Conservation (phyloP, 2,329 filamentous ascomycete genomes). For the Aspergillus sp. region DNA sequence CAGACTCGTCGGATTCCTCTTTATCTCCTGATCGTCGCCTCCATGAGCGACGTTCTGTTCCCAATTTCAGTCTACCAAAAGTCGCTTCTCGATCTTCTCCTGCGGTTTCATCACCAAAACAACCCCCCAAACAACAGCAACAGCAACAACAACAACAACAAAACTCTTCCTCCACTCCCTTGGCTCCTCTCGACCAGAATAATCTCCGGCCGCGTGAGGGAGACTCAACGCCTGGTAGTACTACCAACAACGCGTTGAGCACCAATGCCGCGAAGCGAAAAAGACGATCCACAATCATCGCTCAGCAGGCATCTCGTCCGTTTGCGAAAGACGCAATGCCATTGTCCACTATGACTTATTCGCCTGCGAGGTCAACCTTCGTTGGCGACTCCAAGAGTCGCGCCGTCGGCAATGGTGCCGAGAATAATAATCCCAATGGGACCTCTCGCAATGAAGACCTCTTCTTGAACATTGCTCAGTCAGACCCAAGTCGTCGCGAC, state of each 20-base stretch:
- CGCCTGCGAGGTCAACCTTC: slow-evolving; percentile 17
- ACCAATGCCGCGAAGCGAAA: slow-evolving; percentile 24
- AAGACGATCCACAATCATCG: slow-evolving; percentile 9
- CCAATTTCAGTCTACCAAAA: slow-evolving; percentile 16
- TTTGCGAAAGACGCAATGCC: slow-evolving; percentile 28
- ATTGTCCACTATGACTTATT: slow-evolving; percentile 22
- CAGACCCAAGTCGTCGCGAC: slow-evolving; percentile 31
- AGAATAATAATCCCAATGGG: slow-evolving; percentile 19
- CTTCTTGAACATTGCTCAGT: slow-evolving; percentile 40
- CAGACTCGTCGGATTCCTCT: no score
- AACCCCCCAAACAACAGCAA: no score
- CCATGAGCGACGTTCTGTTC: slow-evolving; percentile 19
- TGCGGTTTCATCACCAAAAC: slow-evolving; percentile 4
- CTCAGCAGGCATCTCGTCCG: slow-evolving; percentile 16
- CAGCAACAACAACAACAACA: not conserved
- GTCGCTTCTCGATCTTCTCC: slow-evolving; percentile 9
- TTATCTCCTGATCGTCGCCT: slow-evolving; percentile 5
- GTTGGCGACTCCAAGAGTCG: slow-evolving; percentile 17
- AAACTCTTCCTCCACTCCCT: slow-evolving; percentile 2
- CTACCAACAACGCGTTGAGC: slow-evolving; percentile 13
- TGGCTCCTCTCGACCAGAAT: slow-evolving; percentile 6
- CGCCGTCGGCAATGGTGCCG: slow-evolving; percentile 15
- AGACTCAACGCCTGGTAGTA: slow-evolving; percentile 5
- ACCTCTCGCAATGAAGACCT: slow-evolving; percentile 36
- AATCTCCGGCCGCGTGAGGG: slow-evolving; percentile 6